Evolutionary conservation across 768 basidiomycete species (phyloP).

Genomic region (Tulasnella sp.): DNA sequence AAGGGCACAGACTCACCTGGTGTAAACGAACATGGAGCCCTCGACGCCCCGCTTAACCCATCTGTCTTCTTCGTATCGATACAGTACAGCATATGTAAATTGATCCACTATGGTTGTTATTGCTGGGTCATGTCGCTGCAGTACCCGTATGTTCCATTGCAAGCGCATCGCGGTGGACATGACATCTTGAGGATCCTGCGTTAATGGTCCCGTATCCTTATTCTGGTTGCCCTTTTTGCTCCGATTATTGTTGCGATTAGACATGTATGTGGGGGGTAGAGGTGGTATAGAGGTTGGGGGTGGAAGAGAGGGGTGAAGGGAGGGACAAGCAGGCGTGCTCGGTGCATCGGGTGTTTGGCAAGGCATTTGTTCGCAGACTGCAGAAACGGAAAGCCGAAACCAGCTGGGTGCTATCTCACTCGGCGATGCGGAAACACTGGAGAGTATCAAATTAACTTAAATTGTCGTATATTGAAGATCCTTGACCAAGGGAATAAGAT

Average conservation of each 20-base stretch:
- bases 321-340: background rate
- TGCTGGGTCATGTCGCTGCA: conserved; percentile 76
- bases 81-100: conserved; percentile 77
- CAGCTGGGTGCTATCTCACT: background rate
- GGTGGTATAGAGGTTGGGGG: background rate
- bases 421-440: background rate
- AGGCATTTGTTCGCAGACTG: conserved; percentile 16
- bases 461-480: background rate
- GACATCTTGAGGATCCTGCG: conserved; percentile 35
- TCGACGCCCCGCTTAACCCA: conserved; percentile 86
- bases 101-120: conserved; percentile 83
- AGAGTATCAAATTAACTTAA: background rate
- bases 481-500: background rate
- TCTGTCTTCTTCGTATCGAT: conserved; percentile 47
- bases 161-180: conserved; percentile 37
- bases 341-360: conserved; percentile 1
- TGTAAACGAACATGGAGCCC: conserved; percentile 88
- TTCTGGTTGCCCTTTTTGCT: background rate
- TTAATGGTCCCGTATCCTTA: conserved; percentile 24
- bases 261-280: background rate
- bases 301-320: background rate
- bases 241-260: conserved; percentile 21
- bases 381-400: background rate
- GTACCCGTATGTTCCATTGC: conserved; percentile 68
- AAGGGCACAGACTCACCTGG: conserved; percentile 58